Percentiles rank a stretch among this genome's conserved stretches.
phyloP scores from a whole-genome alignment of 345 rosid genomes.

The Ricinus communis region DNA sequence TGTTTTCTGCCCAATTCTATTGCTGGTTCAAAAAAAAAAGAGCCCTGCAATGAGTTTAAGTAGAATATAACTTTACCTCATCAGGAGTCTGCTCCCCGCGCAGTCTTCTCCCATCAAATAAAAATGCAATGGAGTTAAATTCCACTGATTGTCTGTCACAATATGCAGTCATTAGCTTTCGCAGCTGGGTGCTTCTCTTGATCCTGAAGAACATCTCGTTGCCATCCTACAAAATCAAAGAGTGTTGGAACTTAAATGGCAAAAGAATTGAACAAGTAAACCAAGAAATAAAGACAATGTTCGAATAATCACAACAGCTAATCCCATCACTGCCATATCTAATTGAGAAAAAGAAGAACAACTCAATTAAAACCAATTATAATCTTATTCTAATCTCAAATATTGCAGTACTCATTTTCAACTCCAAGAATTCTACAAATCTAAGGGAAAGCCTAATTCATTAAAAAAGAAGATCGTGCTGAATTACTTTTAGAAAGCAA shows the following conservation, averaged over 20 bases:
- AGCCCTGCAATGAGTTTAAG: background rate
- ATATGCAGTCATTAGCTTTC: slow-evolving; percentile 32
- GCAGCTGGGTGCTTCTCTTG: slow-evolving; percentile 36
- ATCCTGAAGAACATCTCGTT: slow-evolving; percentile 38
- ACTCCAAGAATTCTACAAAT: background rate
- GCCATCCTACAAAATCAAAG: slow-evolving; percentile 20
- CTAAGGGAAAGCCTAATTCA: background rate
- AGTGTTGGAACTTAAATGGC: background rate
- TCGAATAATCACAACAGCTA: too few species aligned
- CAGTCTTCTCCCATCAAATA: slow-evolving; percentile 35
- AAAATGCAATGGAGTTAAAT: slow-evolving; percentile 32
- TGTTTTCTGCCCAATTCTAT: too few species aligned
- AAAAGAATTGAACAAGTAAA: background rate
- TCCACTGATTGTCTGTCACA: slow-evolving; percentile 36
- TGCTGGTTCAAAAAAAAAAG: too few species aligned
- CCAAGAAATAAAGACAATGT: background rate
- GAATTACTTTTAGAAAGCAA: too few species aligned
- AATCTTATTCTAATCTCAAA: background rate
- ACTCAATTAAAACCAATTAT: too few species aligned
- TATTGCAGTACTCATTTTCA: background rate
- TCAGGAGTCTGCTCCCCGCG: slow-evolving; percentile 38
- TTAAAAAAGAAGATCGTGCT: too few species aligned
- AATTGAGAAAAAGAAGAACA: too few species aligned
- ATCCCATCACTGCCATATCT: too few species aligned
- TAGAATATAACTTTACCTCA: slow-evolving; percentile 14